Base-by-base conservation (phyloP, 495 filamentous ascomycete species). In the Peziza echinospora region DNA sequence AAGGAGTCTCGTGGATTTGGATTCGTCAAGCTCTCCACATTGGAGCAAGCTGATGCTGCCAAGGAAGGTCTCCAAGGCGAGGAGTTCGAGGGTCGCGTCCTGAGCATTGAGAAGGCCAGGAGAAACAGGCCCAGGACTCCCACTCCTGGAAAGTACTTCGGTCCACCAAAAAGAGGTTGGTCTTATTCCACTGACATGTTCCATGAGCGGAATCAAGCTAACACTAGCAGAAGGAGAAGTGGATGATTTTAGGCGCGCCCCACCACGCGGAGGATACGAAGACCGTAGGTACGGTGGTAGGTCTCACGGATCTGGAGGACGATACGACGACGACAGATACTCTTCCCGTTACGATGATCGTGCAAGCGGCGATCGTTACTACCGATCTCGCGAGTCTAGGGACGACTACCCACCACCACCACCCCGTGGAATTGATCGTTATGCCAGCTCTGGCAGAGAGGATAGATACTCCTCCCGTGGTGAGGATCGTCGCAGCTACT, bases 41-140 rank as follows among this genome's bases (percentile, higher is more conserved):
- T 79, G 24, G 87, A 96, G 49, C 79, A 86, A 62, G 89, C 89
- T 44, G 86, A 94, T 64, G 85, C 86, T 53, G 91, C 91, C 53
- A 93, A 93, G 67, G 91, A 96, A 50, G 84, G 82, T 48, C 69
- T 99, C 40, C 85, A 93, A 65, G 86, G 89, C 60, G 89, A 94
- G 65, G 75, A 82, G 49, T 84, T 93, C 51, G 87, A 96, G 58
- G 91, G 91, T 49, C 82, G 87, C 54, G 93, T 86, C 47, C 67
- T 99, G 50, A 93, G 84, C 71, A 96, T 99, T 50, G 91, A 99
- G 74, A 99, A 96, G 72, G 89, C 89, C 60, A 82, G 89, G 58
- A 83, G 89, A 64, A 78, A 80, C 60, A 79, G 82, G 51, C 91
- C 91, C 47, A 81, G 89, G 59, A 96, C 86, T 40, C 89, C 89